These are phyloP conservation scores for Yarrowia sp. DNA, from an alignment of 805 yeast species.

Conservation along the genomic window DNA sequence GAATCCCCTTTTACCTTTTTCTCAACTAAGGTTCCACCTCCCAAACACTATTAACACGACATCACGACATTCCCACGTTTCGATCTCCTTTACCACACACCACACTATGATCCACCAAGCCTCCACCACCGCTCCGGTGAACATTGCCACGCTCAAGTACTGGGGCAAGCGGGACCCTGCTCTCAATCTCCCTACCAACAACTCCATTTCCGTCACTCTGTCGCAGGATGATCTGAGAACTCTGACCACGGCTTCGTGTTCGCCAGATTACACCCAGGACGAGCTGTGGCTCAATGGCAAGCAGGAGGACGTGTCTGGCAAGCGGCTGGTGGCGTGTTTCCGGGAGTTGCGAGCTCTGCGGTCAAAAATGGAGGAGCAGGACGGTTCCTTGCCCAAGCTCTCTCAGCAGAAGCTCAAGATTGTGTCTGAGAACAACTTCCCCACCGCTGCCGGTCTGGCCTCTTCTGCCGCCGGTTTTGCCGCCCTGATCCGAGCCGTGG, in stretches of 20 bases:
- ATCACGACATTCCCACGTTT: background rate
- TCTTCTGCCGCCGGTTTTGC: conserved; percentile 99
- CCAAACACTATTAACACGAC: conserved; percentile 11
- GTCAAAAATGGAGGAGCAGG: conserved; percentile 61
- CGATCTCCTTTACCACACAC: too few relatives aligned
- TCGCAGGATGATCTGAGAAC: conserved; percentile 91
- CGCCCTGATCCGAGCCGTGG: conserved; percentile 89
- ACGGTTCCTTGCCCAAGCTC: conserved; percentile 54
- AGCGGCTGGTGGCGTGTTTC: conserved; percentile 65
- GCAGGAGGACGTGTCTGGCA: conserved; percentile 70
- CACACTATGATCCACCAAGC: conserved; percentile 60
- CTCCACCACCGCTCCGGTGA: conserved; percentile 94
- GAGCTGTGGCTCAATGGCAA: conserved; percentile 86
- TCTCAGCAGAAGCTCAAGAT: conserved; percentile 74
- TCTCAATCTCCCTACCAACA: conserved; percentile 92
- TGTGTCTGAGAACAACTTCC: conserved; percentile 94
- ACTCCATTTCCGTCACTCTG: conserved; percentile 92
- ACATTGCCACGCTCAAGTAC: conserved; percentile 96
- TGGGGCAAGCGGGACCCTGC: conserved; percentile 97
- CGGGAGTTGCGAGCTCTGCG: conserved; percentile 76
- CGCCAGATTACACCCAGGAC: conserved; percentile 64
- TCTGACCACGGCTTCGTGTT: conserved; percentile 83
- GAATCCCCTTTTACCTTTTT: background rate
- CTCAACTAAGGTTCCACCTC: background rate
- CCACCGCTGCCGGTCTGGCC: conserved; percentile 98